Evolutionary conservation across 2,329 filamentous ascomycete species (phyloP).

Genomic region (Botrytis fragariae): DNA sequence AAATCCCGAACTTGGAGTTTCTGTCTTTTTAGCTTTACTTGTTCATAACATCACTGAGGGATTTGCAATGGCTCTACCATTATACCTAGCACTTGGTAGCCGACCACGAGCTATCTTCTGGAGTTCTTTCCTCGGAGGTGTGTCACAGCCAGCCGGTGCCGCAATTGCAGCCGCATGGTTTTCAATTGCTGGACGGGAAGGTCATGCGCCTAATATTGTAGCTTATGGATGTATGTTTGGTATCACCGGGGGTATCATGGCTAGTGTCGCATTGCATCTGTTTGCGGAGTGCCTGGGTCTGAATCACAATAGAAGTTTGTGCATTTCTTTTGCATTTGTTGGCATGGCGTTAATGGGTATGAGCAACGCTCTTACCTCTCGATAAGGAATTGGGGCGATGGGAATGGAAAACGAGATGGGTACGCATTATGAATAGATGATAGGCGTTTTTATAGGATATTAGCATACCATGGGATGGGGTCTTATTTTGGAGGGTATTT

Average conservation of each 20-base stretch:
- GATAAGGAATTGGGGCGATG: background rate
- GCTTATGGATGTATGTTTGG: slow-evolving; percentile 83
- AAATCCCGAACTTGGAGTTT: slow-evolving; percentile 81
- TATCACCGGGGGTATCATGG: slow-evolving; percentile 89
- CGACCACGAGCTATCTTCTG: slow-evolving; percentile 80
- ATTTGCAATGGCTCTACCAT: slow-evolving; percentile 86
- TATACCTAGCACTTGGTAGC: slow-evolving; percentile 86
- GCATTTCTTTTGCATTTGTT: slow-evolving; percentile 75
- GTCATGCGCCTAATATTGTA: slow-evolving; percentile 51
- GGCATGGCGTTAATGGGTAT: slow-evolving; percentile 86
- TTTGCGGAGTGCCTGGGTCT: slow-evolving; percentile 83
- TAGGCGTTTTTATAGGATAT: slow-evolving; percentile 17
- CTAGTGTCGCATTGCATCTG: slow-evolving; percentile 83
- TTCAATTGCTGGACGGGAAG: slow-evolving; percentile 58
- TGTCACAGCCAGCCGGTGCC: slow-evolving; percentile 84
- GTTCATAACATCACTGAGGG: slow-evolving; percentile 99
- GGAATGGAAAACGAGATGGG: background rate
- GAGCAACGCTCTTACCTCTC: slow-evolving; percentile 78
- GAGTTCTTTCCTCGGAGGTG: slow-evolving; percentile 78
- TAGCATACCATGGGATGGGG: background rate
- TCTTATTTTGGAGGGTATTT: background rate
- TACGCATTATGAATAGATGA: slow-evolving; percentile 17
- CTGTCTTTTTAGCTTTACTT: slow-evolving; percentile 92
- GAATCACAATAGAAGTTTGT: slow-evolving; percentile 74
- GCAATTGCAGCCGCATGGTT: slow-evolving; percentile 85